Evolutionary conservation across 2,329 filamentous ascomycete species (phyloP).

Genomic region (Cladosporium sp.): DNA sequence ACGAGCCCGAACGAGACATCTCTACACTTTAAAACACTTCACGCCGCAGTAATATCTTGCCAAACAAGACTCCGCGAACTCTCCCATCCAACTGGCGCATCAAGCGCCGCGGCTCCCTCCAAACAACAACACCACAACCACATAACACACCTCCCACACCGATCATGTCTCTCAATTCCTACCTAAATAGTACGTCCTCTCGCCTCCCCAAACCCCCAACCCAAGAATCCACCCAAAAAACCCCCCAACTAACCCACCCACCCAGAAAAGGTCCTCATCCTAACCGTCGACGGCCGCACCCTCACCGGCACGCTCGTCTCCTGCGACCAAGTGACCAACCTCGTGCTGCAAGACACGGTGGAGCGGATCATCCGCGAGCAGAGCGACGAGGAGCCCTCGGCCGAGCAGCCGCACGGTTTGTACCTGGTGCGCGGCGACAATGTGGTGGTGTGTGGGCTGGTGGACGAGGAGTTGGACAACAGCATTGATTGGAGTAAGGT

Average conservation of each 20-base stretch:
- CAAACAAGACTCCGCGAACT: no score
- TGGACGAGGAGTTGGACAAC: conserved; percentile 83
- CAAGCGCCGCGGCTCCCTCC: conserved; percentile 1
- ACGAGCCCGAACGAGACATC: no score
- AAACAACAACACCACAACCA: neutral
- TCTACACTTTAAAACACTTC: no score
- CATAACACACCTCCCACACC: neutral
- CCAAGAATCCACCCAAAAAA: neutral
- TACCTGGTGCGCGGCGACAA: conserved; percentile 95
- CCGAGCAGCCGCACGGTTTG: conserved; percentile 76
- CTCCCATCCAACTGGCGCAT: conserved; percentile 4
- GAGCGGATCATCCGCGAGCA: conserved; percentile 86
- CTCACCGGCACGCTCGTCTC: conserved; percentile 71
- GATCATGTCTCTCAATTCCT: conserved; percentile 40
- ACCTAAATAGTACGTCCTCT: conserved; percentile 37
- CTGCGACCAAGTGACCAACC: conserved; percentile 87
- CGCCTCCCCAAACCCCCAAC: neutral
- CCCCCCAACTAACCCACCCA: conserved; percentile 7
- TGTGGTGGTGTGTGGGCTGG: conserved; percentile 81
- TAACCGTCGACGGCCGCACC: conserved; percentile 89
- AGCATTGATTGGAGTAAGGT: conserved; percentile 94
- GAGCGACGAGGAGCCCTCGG: conserved; percentile 77
- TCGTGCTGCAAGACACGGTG: conserved; percentile 77
- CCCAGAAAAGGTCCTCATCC: conserved; percentile 82
- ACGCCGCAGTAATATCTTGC: no score